A percentile compares a stretch with the other conserved stretches of the same genome.
Conservation (phyloP, 2,329 filamentous ascomycete species). For the Helminthosporium solani region DNA sequence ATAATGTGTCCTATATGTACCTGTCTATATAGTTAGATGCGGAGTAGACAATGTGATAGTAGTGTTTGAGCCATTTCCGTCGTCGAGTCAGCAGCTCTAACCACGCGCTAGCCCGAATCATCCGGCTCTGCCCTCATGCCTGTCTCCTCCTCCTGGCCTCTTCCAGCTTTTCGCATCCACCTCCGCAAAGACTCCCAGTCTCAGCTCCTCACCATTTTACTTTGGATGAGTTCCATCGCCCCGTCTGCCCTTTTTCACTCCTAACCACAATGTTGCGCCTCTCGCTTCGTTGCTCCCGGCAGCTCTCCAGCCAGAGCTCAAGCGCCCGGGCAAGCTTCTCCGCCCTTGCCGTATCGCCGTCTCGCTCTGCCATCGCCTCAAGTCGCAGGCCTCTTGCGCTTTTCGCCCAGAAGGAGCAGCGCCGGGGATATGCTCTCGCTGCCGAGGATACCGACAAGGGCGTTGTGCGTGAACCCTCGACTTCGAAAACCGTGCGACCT, state of each 20-base stretch:
- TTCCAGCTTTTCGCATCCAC: slow-evolving; percentile 5
- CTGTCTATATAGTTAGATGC: no score
- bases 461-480: slow-evolving; percentile 52
- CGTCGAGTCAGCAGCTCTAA: slow-evolving; percentile 12
- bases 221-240: slow-evolving; percentile 33
- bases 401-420: slow-evolving; percentile 47
- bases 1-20: no score
- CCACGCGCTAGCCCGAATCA: slow-evolving; percentile 20
- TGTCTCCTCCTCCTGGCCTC: slow-evolving; percentile 16
- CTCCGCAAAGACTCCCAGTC: slow-evolving; percentile 7
- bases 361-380: slow-evolving; percentile 47
- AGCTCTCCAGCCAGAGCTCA: slow-evolving; percentile 55
- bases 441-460: slow-evolving; percentile 61
- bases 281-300: slow-evolving; percentile 65
- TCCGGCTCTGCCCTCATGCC: slow-evolving; percentile 2
- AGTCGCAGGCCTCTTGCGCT: slow-evolving; percentile 51
- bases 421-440: slow-evolving; percentile 59
- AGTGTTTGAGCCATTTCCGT: slow-evolving; percentile 25
- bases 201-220: slow-evolving; percentile 21
- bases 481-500: slow-evolving; percentile 8
- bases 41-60: neutral
- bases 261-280: slow-evolving; percentile 68
- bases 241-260: slow-evolving; percentile 7
- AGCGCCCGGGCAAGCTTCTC: slow-evolving; percentile 47
- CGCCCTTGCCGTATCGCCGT: slow-evolving; percentile 39